phyloP scores from a whole-genome alignment of 2,329 filamentous ascomycete genomes.

The Fusarium phyllophilum region DNA sequence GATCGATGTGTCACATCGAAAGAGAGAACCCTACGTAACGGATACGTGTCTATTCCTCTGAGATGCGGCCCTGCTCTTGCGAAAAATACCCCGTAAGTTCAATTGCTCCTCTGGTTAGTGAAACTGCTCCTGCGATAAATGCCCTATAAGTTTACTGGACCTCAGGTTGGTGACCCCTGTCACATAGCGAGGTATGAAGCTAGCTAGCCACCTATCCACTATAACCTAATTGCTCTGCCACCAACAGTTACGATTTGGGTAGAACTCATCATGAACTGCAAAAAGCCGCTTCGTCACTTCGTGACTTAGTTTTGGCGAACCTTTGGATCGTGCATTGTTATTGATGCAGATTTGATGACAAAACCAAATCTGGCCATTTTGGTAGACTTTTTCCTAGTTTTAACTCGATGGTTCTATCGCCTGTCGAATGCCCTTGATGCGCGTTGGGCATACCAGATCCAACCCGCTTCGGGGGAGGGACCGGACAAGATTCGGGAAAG shows the following conservation, averaged over 20 bases:
- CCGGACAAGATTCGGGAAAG: fast-evolving
- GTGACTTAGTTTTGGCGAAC: too few relatives aligned
- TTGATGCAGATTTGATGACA: too few relatives aligned
- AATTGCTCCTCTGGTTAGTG: background rate
- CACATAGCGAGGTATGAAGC: background rate
- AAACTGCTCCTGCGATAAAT: background rate
- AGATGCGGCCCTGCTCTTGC: too few relatives aligned
- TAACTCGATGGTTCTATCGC: too few relatives aligned
- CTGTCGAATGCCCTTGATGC: too few relatives aligned
- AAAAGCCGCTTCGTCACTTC: background rate
- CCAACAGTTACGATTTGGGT: background rate
- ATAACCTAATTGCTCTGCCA: background rate
- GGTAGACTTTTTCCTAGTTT: too few relatives aligned
- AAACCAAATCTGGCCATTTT: too few relatives aligned
- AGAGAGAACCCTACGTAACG: too few relatives aligned
- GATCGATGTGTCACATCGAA: too few relatives aligned
- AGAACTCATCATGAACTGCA: background rate
- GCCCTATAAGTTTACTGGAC: background rate
- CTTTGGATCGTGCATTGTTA: too few relatives aligned
- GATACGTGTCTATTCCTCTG: background rate
- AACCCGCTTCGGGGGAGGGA: fast-evolving
- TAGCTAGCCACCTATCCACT: background rate
- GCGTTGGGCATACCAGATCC: background rate
- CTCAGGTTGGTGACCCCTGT: background rate
- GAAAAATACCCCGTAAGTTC: background rate